A percentile compares a stretch with the other conserved stretches of the same genome.
phyloP scores from a whole-genome alignment of 768 basidiomycete species.

The Exsudoporus frostii region DNA sequence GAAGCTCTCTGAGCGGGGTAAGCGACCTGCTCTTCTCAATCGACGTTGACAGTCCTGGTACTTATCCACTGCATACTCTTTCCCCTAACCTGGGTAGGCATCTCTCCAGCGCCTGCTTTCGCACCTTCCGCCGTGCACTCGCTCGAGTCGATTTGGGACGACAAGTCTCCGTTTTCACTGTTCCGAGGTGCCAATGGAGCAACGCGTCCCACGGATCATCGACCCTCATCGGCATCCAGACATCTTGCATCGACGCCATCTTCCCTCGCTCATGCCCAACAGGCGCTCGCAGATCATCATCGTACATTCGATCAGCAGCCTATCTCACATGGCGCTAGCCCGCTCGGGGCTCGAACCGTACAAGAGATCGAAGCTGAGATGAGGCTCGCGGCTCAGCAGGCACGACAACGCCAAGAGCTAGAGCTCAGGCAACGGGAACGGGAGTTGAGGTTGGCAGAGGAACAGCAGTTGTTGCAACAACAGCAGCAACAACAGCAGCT shows the following conservation, averaged over 20 bases:
- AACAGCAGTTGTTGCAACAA: constrained; percentile 42
- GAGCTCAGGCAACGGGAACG: constrained; percentile 50
- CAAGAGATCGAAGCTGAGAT: constrained; percentile 86
- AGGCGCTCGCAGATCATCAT: constrained; percentile 33
- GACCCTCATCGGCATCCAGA: constrained; percentile 24
- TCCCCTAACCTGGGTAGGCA: constrained; percentile 15
- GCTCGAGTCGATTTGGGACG: constrained; percentile 78
- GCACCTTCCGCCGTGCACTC: constrained; percentile 35
- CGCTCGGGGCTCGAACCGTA: constrained; percentile 54
- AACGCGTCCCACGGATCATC: constrained; percentile 38
- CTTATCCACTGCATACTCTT: constrained; percentile 15
- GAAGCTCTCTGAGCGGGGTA: constrained; percentile 29
- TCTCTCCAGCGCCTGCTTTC: constrained; percentile 37
- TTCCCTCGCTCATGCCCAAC: constrained; percentile 26
- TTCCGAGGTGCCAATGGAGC: constrained; percentile 55
- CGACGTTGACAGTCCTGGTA: not conserved
- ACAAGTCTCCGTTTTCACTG: constrained; percentile 72
- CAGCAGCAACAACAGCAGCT: constrained; percentile 35
- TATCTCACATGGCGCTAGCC: constrained; percentile 32
- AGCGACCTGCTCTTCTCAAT: constrained; percentile 14
- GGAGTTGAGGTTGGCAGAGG: constrained; percentile 31
- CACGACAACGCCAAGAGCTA: constrained; percentile 36
- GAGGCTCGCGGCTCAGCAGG: constrained; percentile 56
- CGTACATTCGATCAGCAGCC: constrained; percentile 37
- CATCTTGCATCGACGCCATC: constrained; percentile 21